Percentiles rank a stretch among this genome's conserved stretches.
Conservation (phyloP, 2,329 filamentous ascomycete species). For the Albifimbria verrucaria region DNA sequence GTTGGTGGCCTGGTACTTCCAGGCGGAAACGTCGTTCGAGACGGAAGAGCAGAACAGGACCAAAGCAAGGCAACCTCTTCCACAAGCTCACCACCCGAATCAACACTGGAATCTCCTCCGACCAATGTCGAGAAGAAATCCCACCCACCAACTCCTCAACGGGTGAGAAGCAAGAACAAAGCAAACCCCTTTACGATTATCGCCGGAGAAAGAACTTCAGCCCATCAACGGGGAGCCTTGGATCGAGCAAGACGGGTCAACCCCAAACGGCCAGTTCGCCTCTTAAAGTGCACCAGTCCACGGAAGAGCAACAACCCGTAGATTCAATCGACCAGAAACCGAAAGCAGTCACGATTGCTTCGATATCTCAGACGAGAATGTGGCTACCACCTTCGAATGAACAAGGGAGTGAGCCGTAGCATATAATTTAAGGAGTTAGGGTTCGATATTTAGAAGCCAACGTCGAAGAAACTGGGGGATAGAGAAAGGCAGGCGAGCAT, state of each 20-base stretch:
- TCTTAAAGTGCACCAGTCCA: neutral
- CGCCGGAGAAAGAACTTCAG: neutral
- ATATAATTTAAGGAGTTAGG: too few relatives aligned
- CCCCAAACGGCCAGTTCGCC: neutral
- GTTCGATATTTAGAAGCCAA: too few relatives aligned
- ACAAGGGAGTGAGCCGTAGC: neutral
- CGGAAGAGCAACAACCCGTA: neutral
- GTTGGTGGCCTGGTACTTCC: conserved; percentile 10
- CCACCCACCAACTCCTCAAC: too few relatives aligned
- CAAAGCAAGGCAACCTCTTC: too few relatives aligned
- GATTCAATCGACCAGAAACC: neutral
- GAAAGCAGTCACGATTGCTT: neutral
- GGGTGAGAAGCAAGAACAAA: neutral
- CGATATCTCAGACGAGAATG: neutral
- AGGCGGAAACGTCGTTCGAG: conserved; percentile 7
- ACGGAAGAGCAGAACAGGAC: neutral
- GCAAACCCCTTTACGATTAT: neutral
- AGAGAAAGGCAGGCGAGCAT: too few relatives aligned
- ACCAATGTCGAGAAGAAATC: too few relatives aligned
- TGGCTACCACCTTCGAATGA: neutral
- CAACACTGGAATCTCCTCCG: too few relatives aligned
- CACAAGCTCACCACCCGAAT: too few relatives aligned
- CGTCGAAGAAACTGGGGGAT: too few relatives aligned
- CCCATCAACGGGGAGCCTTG: neutral
- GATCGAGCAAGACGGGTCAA: neutral